A percentile compares a stretch with the other conserved stretches of the same genome.
Conservation (phyloP, 169 alveolate species). For the Cryptosporidium sp. region DNA sequence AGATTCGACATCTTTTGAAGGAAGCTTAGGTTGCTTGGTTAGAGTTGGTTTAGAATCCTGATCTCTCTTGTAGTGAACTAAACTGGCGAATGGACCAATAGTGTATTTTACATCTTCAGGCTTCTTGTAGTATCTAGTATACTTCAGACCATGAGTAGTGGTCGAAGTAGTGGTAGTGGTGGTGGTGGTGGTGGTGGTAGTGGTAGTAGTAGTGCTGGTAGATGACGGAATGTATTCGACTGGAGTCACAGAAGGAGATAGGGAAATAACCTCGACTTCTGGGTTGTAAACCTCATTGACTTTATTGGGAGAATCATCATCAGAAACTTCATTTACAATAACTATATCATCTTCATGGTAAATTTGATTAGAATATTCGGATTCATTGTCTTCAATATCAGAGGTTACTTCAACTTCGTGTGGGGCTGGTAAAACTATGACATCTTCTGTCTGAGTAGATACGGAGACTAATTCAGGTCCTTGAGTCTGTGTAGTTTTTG, state of each 20-base stretch:
- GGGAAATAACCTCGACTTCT: neutral
- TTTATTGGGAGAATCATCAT: neutral
- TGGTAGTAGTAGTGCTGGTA: neutral
- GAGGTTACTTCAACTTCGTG: neutral
- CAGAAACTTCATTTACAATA: no score
- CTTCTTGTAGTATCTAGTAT: neutral
- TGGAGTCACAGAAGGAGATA: slow-evolving; percentile 14
- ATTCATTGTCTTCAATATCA: neutral
- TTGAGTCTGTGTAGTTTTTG: neutral
- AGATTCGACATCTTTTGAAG: neutral
- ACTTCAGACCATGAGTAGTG: neutral
- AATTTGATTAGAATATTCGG: neutral
- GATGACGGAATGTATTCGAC: neutral
- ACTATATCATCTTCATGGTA: neutral
- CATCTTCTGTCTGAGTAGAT: neutral
- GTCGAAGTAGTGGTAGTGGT: slow-evolving; percentile 38
- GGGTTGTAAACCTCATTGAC: neutral
- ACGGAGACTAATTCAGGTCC: neutral
- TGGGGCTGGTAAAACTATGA: neutral
- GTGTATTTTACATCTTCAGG: neutral
- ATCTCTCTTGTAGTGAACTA: neutral
- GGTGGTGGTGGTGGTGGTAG: neutral
- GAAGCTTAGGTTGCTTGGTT: neutral
- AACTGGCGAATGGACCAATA: slow-evolving; percentile 26
- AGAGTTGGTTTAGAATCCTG: neutral